Base-by-base conservation (phyloP, 768 basidiomycete species). In the Auricularia sp. region DNA sequence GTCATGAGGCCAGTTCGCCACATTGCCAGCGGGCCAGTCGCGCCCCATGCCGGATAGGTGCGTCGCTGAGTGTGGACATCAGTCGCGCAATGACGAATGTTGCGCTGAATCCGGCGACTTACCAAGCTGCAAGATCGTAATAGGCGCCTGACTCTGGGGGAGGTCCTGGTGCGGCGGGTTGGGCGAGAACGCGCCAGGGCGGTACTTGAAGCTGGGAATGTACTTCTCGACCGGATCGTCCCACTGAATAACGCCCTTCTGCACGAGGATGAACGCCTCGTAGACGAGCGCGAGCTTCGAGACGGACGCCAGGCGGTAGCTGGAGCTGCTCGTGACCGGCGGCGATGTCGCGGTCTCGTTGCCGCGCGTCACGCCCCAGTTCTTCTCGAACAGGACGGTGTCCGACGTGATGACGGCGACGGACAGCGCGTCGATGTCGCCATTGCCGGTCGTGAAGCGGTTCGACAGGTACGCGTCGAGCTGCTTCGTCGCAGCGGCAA, bases 251-350 rank as follows among this genome's bases (percentile, higher is more conserved):
- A 68, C 63, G 2, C 83, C 82, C 56, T 75, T 75, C 67, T 84
- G 79, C 39, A 79, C 76, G 24, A 84, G 72, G 10, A 85, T 77
- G 45, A 81, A 69, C 0, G 79, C 81, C 67, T 85, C 81, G 3
- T 83, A 67, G 0, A 77, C 76, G 3, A 78, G 76, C 68, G 83
- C 82, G 65, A 84, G 71, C 71, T 84, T 85, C 4, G 80, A 78
- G 64, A 82, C 77, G 47, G 80, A 82, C 1, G 82, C 82, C 24
- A 84, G 73, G 34, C 84, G 76, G 67, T 83, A 84, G 58, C 82
- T 76, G 0, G 82, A 79, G 68, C 82, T 69, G 62, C 76, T 74
- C 21, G 77, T 71, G 0, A 80, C 75, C 0, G 69, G 70, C 3
- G 68, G 68, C 2, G 62, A 47, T 14, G 66, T 68, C 2, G 76